Evolutionary conservation across 306 rosid genomes (phyloP).

Genomic region (Rosa multiflora): DNA sequence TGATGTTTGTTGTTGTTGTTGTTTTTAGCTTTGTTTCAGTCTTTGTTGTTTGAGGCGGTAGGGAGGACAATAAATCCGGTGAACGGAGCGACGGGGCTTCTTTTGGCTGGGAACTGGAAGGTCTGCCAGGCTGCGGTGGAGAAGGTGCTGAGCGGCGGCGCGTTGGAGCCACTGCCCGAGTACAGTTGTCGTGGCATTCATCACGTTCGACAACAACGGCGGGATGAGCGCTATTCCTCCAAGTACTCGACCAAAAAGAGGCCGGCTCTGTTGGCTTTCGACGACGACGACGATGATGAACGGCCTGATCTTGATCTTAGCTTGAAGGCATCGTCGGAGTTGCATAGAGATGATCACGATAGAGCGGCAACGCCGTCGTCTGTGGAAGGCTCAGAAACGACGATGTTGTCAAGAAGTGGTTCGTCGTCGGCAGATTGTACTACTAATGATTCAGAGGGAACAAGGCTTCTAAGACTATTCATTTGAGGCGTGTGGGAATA

Average conservation of each 20-base stretch:
- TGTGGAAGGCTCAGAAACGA: constrained; percentile 29
- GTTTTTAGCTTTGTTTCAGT: constrained; percentile 69
- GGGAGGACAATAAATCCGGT: constrained; percentile 85
- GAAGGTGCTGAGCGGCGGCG: constrained; percentile 51
- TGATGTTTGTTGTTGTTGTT: neutral
- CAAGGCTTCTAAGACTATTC: constrained; percentile 48
- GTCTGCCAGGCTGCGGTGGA: constrained; percentile 71
- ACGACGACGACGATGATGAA: neutral
- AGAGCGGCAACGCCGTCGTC: constrained; percentile 25
- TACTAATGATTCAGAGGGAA: constrained; percentile 18
- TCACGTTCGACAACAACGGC: neutral
- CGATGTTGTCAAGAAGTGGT: constrained; percentile 36
- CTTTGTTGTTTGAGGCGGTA: constrained; percentile 76
- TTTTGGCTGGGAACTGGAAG: constrained; percentile 76
- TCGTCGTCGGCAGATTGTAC: constrained; percentile 10
- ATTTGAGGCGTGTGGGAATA: constrained; percentile 19
- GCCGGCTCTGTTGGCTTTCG: neutral
- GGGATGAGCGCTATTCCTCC: neutral
- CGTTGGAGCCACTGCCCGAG: constrained; percentile 44
- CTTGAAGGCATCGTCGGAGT: constrained; percentile 29
- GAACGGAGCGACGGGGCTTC: constrained; percentile 74
- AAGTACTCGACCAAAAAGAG: constrained; percentile 14
- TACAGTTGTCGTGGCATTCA: constrained; percentile 8
- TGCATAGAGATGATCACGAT: constrained; percentile 6
- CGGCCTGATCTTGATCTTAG: constrained; percentile 30